Evolutionary conservation across 306 rosid species (phyloP), one percentile per base, ranked within the genome.

Genomic region (Pterocarpus santalinus): DNA sequence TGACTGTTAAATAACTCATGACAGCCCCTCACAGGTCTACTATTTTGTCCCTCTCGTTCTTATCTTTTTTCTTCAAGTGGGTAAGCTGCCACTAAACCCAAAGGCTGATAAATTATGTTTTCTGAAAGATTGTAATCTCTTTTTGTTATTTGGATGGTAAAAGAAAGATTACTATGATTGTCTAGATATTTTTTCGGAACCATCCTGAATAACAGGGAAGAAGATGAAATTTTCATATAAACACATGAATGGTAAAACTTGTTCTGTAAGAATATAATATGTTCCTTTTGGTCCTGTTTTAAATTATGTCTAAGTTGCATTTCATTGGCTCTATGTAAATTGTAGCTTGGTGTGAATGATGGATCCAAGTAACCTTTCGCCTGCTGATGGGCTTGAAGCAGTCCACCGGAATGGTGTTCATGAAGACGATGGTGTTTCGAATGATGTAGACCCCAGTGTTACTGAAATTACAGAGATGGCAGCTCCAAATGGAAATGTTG

Each of bases 361-460:
- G 98, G 98, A 92, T 89, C 83, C 87, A 1, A 88, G 58, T 73
- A 79, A 75, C 77, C 80, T 74, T 72, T 84, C 84, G 17, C 78
- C 83, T 57, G 82, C 56, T 44, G 87, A 88, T 78, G 89, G 87
- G 84, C 86, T 88, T 51, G 84, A 84, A 84, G 81, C 53, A 67
- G 84, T 83, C 62, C 83, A 83, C 76, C 94, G 86, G 78, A 96
- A 93, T 85, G 97, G 91, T 79, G 87, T 66, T 70, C 84, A 67
- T 12, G 89, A 65, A 52, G 83, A 85, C 77, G 53, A 35, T 75
- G 78, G 73, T 60, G 81, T 81, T 80, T 78, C 65, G 72, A 91
- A 84, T 15, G 52, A 65, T 75, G 77, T 84, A 53, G 82, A 82
- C 60, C 69, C 66, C 28, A 57, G 60, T 58, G 79, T 53, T 47